Conservation (phyloP, 148 eudicot genomes). For the Selenicereus undatus region DNA sequence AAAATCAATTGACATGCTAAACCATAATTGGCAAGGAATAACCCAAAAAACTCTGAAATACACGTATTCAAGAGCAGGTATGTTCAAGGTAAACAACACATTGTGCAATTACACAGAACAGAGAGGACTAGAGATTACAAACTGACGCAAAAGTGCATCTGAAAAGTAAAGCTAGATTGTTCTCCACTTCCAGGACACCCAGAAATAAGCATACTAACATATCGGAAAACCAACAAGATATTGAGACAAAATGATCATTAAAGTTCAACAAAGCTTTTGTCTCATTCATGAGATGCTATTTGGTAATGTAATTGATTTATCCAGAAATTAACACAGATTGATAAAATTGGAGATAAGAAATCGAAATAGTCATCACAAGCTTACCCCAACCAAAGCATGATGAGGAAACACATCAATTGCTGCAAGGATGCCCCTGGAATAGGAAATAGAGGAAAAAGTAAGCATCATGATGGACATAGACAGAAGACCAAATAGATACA, state of each 20-base stretch:
- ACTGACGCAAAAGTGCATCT: background rate
- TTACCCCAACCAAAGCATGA: conserved; percentile 89
- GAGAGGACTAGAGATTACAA: background rate
- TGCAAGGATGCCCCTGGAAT: conserved; percentile 90
- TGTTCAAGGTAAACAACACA: background rate
- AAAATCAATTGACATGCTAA: background rate
- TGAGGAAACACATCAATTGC: conserved; percentile 81
- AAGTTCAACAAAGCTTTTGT: background rate
- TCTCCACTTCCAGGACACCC: background rate
- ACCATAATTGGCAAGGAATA: no score
- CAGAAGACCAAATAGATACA: background rate
- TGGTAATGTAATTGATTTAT: background rate
- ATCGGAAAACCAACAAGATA: background rate
- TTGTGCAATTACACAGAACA: background rate
- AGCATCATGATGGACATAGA: background rate
- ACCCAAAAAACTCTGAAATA: no score
- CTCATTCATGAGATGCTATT: background rate
- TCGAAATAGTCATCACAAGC: conserved; percentile 10
- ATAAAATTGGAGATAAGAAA: no score
- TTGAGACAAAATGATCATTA: background rate
- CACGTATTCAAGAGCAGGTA: no score
- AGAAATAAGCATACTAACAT: background rate
- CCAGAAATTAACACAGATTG: no score
- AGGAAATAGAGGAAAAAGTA: conserved; percentile 10
- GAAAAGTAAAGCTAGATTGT: no score